These are phyloP conservation scores for Saccharomycopsis fermentans DNA, from an alignment of 805 yeast species.

Conservation along the genomic window DNA sequence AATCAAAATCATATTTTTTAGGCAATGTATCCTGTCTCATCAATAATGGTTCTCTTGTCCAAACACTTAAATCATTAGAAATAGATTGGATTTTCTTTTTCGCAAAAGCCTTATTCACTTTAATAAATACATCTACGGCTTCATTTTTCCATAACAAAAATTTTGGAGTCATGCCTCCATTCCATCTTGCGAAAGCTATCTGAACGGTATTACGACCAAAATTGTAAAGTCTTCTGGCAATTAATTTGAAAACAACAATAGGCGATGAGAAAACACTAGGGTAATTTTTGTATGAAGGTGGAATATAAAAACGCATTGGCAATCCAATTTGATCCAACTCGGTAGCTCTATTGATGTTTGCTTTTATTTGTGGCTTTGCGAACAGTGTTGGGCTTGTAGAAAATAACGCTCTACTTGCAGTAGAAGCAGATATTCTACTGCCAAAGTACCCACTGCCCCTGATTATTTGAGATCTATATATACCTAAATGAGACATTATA, in stretches of 20 bases:
- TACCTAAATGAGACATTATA: background rate
- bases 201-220: constrained; percentile 63
- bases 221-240: constrained; percentile 50
- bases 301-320: constrained; percentile 32
- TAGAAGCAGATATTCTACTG: background rate
- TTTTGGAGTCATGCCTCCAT: constrained; percentile 56
- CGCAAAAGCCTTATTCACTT: constrained; percentile 78
- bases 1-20: constrained; percentile 44
- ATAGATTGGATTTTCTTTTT: constrained; percentile 38
- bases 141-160: constrained; percentile 75
- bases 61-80: constrained; percentile 40
- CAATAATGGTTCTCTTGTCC: constrained; percentile 50
- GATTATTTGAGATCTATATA: background rate
- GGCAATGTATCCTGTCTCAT: constrained; percentile 50
- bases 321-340: constrained; percentile 10
- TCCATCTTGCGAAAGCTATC: constrained; percentile 56
- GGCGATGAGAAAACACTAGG: constrained; percentile 38
- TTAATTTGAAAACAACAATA: constrained; percentile 30
- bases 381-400: background rate
- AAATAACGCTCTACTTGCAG: background rate
- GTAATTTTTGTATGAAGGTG: constrained; percentile 36
- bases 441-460: background rate
- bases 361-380: background rate
- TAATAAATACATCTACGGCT: constrained; percentile 68
- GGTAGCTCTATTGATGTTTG: background rate